Percentiles rank a stretch among this genome's conserved stretches.
These are phyloP conservation scores for Fusarium luffae DNA, from an alignment of 2,329 filamentous ascomycete genomes.

Conservation along the genomic window DNA sequence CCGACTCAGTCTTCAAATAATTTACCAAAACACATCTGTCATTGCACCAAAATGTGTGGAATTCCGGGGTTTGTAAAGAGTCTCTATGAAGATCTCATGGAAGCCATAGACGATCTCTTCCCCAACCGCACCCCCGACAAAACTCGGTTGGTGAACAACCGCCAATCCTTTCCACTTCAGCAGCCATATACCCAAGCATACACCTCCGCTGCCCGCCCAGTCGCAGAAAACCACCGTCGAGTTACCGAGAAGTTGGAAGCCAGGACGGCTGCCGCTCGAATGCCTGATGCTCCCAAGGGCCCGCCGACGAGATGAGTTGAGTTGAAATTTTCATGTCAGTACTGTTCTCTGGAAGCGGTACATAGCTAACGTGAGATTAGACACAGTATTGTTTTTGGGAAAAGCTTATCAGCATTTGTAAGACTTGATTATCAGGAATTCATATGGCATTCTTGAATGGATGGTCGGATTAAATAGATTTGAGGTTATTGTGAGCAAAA, in stretches of 20 bases:
- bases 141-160: slow-evolving; percentile 4
- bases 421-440: no score
- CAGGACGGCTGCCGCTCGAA: not conserved
- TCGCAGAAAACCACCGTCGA: not conserved
- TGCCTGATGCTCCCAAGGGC: slow-evolving; percentile 7
- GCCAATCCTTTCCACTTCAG: slow-evolving; percentile 1
- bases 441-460: not conserved
- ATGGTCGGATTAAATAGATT: not conserved
- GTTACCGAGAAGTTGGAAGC: not conserved
- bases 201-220: slow-evolving; percentile 2
- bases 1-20: not conserved
- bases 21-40: not conserved
- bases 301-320: slow-evolving; percentile 5
- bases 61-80: slow-evolving; percentile 5
- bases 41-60: slow-evolving; percentile 7
- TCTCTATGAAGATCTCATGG: slow-evolving; percentile 14
- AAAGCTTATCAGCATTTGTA: not conserved
- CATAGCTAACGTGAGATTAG: not conserved
- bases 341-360: not conserved
- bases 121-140: slow-evolving; percentile 7
- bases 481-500: not conserved
- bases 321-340: not conserved
- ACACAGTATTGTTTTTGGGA: no score
- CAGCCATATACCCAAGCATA: slow-evolving; percentile 10
- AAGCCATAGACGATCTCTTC: slow-evolving; percentile 27